Conservation (phyloP, 345 rosid genomes). For the Physaria fendleri region DNA sequence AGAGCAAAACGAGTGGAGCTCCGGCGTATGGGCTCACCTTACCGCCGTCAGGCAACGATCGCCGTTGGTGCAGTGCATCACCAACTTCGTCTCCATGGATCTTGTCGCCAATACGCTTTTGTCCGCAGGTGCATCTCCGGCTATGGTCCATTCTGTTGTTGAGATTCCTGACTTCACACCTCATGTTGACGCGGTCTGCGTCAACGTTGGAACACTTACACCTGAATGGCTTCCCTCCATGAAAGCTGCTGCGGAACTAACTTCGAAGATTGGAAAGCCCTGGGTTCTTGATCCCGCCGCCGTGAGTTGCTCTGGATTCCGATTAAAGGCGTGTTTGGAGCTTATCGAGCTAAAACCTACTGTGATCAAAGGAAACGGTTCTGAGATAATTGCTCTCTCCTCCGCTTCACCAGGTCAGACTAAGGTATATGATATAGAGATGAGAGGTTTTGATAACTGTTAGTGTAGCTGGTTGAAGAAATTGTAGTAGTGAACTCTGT, state of each 20-base stretch:
- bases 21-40: constrained; percentile 36
- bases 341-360: constrained; percentile 56
- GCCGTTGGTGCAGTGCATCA: constrained; percentile 86
- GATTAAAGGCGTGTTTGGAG: constrained; percentile 67
- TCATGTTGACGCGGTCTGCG: constrained; percentile 45
- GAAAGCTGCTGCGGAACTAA: constrained; percentile 60
- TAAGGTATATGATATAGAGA: constrained; percentile 38
- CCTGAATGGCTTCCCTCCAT: constrained; percentile 68
- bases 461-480: background rate
- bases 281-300: constrained; percentile 96
- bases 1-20: constrained; percentile 14
- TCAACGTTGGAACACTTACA: constrained; percentile 80
- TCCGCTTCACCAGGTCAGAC: constrained; percentile 45
- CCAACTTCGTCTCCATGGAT: constrained; percentile 93
- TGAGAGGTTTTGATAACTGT: background rate
- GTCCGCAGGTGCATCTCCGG: constrained; percentile 90
- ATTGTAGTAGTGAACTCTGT: background rate
- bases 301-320: constrained; percentile 66
- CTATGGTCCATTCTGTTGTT: constrained; percentile 66
- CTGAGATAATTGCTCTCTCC: constrained; percentile 72
- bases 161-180: constrained; percentile 87
- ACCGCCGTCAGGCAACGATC: constrained; percentile 42
- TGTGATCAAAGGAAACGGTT: constrained; percentile 80
- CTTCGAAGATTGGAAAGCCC: constrained; percentile 44
- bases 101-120: constrained; percentile 77